phyloP scores from a whole-genome alignment of 169 alveolate species.

The Eimeria brunetti region DNA sequence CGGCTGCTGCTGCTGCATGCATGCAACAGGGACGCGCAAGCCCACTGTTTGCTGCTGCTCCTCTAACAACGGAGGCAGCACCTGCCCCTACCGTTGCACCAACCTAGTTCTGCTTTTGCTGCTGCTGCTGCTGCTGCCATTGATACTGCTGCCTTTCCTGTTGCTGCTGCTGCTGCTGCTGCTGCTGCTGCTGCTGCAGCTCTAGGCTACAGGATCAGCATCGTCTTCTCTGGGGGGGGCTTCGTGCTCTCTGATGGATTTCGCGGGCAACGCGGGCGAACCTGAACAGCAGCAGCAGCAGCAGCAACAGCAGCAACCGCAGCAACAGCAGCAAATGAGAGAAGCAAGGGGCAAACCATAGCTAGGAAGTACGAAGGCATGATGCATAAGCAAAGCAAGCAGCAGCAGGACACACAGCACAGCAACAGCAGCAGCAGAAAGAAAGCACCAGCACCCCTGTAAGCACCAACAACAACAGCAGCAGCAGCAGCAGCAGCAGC shows the following conservation, averaged over 20 bases:
- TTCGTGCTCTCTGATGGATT: not conserved
- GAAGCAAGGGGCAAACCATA: no score
- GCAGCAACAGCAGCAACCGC: conserved; percentile 7
- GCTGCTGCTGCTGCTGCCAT: not conserved
- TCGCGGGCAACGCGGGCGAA: conserved; percentile 8
- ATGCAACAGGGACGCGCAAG: not conserved
- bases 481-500: not conserved
- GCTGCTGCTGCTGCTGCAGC: conserved; percentile 2
- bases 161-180: conserved; percentile 11
- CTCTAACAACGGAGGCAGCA: not conserved
- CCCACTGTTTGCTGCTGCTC: not conserved
- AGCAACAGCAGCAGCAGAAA: not conserved
- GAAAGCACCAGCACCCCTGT: not conserved
- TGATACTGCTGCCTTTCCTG: not conserved
- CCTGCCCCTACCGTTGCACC: not conserved
- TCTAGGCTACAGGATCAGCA: not conserved
- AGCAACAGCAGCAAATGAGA: not conserved
- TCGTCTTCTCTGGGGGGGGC: not conserved
- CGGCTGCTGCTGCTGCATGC: not conserved
- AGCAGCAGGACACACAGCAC: no score
- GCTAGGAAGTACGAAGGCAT: no score
- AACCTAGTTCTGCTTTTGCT: not conserved
- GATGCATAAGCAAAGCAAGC: no score
- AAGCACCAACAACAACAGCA: not conserved
- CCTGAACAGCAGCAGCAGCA: not conserved